A percentile compares a stretch with the other conserved stretches of the same genome.
Evolutionary conservation across 805 yeast species (phyloP).

Genomic region (Teunomyces panamensis): DNA sequence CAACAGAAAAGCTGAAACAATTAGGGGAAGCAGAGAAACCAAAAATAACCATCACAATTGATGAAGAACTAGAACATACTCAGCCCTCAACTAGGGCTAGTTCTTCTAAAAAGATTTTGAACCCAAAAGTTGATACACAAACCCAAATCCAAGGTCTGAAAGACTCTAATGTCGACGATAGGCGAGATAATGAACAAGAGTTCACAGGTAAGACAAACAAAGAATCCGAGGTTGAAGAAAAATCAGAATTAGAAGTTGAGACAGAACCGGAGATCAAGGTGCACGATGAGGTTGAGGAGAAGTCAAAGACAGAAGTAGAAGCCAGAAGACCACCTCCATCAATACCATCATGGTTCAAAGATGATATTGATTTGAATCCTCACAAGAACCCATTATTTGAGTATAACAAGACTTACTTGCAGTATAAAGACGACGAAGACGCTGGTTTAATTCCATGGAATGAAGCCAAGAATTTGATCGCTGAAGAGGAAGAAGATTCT

Average conservation of each 20-base stretch:
- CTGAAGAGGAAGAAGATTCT: constrained; percentile 8
- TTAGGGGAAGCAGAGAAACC: constrained; percentile 7
- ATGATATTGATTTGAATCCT: constrained; percentile 2
- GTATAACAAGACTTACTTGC: background rate
- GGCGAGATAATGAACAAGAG: background rate
- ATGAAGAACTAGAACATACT: background rate
- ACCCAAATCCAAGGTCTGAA: too few species aligned
- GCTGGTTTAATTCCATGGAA: constrained; percentile 53
- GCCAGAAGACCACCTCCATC: background rate
- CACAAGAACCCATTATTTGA: background rate
- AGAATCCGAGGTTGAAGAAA: background rate
- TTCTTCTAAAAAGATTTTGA: background rate
- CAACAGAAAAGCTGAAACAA: constrained; percentile 29
- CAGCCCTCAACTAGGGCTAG: background rate
- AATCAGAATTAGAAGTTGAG: background rate
- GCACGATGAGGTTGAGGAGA: too few species aligned
- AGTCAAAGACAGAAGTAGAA: background rate
- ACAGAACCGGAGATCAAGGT: background rate
- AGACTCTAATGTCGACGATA: background rate
- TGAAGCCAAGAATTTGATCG: constrained; percentile 38
- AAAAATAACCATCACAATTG: background rate
- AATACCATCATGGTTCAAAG: constrained; percentile 28
- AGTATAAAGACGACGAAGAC: constrained; percentile 37
- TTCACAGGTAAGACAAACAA: background rate
- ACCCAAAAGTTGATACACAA: background rate